Conservation (phyloP, 2,329 filamentous ascomycete species). For the Cercospora sojina region DNA sequence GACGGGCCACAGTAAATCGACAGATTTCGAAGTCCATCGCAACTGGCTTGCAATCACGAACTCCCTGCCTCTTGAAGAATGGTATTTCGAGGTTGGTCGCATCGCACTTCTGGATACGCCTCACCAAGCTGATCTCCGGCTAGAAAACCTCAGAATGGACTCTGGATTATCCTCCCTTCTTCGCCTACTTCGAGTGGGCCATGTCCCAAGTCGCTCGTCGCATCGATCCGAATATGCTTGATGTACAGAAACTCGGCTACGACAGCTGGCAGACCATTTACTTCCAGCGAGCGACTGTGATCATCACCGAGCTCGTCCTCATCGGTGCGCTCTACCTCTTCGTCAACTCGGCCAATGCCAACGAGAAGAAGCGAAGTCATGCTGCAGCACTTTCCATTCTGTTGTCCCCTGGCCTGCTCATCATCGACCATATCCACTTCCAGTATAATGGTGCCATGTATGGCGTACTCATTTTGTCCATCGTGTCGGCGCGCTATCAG, state of each 20-base stretch:
- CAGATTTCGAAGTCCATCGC: constrained; percentile 96
- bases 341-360: constrained; percentile 66
- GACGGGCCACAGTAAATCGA: constrained; percentile 73
- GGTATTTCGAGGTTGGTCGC: constrained; percentile 78
- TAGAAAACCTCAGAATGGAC: constrained; percentile 97
- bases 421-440: constrained; percentile 98
- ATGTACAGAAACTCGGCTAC: constrained; percentile 76
- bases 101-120: too few relatives aligned
- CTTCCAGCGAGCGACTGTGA: constrained; percentile 88
- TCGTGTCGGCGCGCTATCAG: constrained; percentile 72
- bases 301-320: constrained; percentile 78
- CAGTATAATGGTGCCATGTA: constrained; percentile 99
- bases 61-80: constrained; percentile 79
- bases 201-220: constrained; percentile 77
- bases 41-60: constrained; percentile 98
- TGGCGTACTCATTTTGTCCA: constrained; percentile 80
- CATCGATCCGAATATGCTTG: constrained; percentile 77
- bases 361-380: constrained; percentile 73
- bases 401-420: constrained; percentile 86
- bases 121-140: constrained; percentile 16
- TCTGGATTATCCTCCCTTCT: constrained; percentile 96
- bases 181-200: constrained; percentile 93
- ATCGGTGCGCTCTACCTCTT: constrained; percentile 79
- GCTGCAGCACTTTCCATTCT: constrained; percentile 85
- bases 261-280: constrained; percentile 92